phyloP scores from a whole-genome alignment of 2,329 filamentous ascomycete genomes.

The Aquanectria penicillioides region DNA sequence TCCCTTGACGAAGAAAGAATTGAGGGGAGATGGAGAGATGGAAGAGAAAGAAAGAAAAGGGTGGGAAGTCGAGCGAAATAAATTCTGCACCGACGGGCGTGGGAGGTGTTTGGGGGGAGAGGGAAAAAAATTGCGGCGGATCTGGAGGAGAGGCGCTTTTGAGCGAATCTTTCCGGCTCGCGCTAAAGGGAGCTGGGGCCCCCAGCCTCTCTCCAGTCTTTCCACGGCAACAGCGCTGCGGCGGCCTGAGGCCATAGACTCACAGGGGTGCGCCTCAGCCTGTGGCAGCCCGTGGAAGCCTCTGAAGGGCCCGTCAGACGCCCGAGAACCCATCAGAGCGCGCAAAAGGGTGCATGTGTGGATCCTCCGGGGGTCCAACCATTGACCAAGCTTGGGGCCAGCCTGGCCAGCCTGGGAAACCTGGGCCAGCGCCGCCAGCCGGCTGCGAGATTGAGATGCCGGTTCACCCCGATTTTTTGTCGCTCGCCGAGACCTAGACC shows the following conservation, averaged over 20 bases:
- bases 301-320: conserved; percentile 24
- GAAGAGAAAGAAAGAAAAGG: conserved; percentile 55
- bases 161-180: conserved; percentile 64
- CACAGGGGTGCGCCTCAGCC: conserved; percentile 25
- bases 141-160: conserved; percentile 58
- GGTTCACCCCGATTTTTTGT: conserved; percentile 49
- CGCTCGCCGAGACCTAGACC: conserved; percentile 45
- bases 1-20: conserved; percentile 63
- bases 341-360: conserved; percentile 28
- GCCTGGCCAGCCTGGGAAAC: conserved; percentile 9
- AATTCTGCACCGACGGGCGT: conserved; percentile 56
- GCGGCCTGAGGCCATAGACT: conserved; percentile 48
- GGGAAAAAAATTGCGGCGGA: conserved; percentile 63
- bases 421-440: conserved; percentile 24
- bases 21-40: conserved; percentile 69
- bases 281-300: conserved; percentile 28
- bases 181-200: conserved; percentile 47
- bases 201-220: conserved; percentile 35
- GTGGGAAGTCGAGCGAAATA: conserved; percentile 55
- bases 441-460: conserved; percentile 45
- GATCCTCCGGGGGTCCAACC: conserved; percentile 23
- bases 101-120: conserved; percentile 53
- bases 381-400: conserved; percentile 32
- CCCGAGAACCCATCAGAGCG: conserved; percentile 32
- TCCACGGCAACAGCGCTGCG: conserved; percentile 47